Conservation (phyloP, 2,329 filamentous ascomycete genomes). For the Ophiostoma montium region DNA sequence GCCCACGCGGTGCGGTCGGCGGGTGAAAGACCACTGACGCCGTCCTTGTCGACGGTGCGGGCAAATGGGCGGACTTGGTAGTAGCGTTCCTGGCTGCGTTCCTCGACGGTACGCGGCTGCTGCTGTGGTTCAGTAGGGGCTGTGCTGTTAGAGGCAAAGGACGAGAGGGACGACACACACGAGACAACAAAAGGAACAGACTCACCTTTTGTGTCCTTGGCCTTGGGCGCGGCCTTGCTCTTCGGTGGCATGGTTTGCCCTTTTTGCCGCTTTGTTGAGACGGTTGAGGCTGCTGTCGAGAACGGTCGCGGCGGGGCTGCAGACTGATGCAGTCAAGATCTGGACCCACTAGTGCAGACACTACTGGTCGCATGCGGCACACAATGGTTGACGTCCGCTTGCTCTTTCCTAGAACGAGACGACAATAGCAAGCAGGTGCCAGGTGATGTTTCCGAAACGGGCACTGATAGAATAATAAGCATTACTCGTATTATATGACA, state of each 20-base stretch:
- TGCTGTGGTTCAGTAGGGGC: conserved; percentile 12
- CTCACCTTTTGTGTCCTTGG: conserved; percentile 19
- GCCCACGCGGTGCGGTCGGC: conserved; percentile 35
- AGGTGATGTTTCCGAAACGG: neutral
- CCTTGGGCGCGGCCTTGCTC: conserved; percentile 17
- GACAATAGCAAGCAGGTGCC: neutral
- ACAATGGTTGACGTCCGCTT: too few species aligned
- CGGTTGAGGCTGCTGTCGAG: neutral
- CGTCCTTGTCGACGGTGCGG: conserved; percentile 28
- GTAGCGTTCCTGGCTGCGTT: conserved; percentile 33
- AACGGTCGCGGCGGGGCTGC: neutral
- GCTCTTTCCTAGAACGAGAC: neutral
- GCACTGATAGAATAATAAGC: too few species aligned
- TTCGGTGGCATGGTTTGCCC: conserved; percentile 21
- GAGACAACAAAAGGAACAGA: neutral
- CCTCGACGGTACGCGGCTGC: conserved; percentile 30
- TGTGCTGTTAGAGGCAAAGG: neutral
- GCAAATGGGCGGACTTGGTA: conserved; percentile 36
- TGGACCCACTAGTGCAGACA: too few species aligned
- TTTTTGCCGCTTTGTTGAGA: neutral
- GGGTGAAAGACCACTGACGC: conserved; percentile 30
- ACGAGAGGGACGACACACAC: neutral
- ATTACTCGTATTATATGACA: too few species aligned
- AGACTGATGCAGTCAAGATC: neutral
- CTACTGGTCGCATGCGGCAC: too few species aligned